phyloP scores from a whole-genome alignment of 1,139 yeast species.

The Geotrichum fermentans region DNA sequence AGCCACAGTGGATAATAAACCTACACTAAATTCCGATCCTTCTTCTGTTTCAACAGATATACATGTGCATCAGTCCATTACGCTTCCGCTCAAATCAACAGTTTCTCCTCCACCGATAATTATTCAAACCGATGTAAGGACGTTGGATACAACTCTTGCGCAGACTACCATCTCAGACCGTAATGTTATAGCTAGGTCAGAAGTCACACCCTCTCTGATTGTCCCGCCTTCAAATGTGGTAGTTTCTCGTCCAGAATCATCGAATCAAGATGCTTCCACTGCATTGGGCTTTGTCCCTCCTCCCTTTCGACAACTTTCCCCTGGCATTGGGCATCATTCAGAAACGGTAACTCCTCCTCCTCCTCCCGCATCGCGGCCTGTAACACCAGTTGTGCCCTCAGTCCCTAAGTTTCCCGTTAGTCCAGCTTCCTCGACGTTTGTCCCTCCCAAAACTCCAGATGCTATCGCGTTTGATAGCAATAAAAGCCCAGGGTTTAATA shows the following conservation, averaged over 20 bases:
- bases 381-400: conserved; percentile 14
- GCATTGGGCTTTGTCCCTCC: conserved; percentile 13
- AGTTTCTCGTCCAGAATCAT: conserved; percentile 1
- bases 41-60: too few species aligned
- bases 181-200: too few species aligned
- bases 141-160: too few species aligned
- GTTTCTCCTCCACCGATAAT: too few species aligned
- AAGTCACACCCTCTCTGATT: not conserved
- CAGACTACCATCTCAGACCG: too few species aligned
- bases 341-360: conserved; percentile 1
- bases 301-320: conserved; percentile 15
- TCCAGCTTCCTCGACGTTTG: conserved; percentile 4
- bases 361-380: conserved; percentile 17
- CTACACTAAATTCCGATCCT: too few species aligned
- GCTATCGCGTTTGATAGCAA: too few species aligned
- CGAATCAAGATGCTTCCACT: not conserved
- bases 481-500: not conserved
- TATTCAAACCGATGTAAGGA: too few species aligned
- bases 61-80: too few species aligned
- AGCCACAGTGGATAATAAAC: too few species aligned
- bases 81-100: too few species aligned
- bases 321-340: conserved; percentile 7
- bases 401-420: conserved; percentile 7
- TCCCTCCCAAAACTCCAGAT: conserved; percentile 17
- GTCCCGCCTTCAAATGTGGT: conserved; percentile 3